phyloP scores from a whole-genome alignment of 176 grass and related monocot genomes.

The Cenchrus fungigraminus region DNA sequence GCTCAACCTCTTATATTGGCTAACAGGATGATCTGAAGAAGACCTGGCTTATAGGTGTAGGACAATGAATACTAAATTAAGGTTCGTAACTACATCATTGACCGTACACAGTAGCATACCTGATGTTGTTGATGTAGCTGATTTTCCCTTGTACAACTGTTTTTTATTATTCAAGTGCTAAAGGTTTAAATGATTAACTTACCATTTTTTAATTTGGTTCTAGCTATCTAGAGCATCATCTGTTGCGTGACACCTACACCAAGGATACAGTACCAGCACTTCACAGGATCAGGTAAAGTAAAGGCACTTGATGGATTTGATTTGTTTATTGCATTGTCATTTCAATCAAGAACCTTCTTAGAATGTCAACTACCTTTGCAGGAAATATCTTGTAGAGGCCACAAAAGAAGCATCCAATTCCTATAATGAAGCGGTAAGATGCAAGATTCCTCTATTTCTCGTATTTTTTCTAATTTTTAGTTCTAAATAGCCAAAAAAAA shows the following conservation, averaged over 20 bases:
- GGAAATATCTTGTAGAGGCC: constrained; percentile 94
- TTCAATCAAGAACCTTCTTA: constrained; percentile 18
- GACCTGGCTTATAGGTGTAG: constrained; percentile 95
- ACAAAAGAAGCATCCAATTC: constrained; percentile 97
- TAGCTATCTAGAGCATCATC: constrained; percentile 96
- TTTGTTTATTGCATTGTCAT: neutral
- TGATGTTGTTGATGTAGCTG: neutral
- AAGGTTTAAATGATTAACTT: neutral
- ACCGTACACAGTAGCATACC: neutral
- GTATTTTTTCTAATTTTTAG: constrained; percentile 8
- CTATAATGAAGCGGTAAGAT: constrained; percentile 87
- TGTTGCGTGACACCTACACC: constrained; percentile 96
- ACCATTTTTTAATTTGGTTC: constrained; percentile 26
- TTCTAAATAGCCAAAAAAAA: neutral
- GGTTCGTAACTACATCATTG: constrained; percentile 52
- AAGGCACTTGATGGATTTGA: neutral
- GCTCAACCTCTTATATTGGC: constrained; percentile 20
- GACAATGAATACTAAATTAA: constrained; percentile 98
- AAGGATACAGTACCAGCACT: constrained; percentile 95
- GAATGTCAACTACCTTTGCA: constrained; percentile 43
- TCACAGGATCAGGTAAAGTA: constrained; percentile 77
- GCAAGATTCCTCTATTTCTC: neutral
- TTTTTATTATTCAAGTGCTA: constrained; percentile 1
- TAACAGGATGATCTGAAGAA: constrained; percentile 95
- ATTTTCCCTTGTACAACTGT: neutral